Evolutionary conservation across 164 flowering plant genomes (phyloP).

Genomic region (Stephania yunnanensis): DNA sequence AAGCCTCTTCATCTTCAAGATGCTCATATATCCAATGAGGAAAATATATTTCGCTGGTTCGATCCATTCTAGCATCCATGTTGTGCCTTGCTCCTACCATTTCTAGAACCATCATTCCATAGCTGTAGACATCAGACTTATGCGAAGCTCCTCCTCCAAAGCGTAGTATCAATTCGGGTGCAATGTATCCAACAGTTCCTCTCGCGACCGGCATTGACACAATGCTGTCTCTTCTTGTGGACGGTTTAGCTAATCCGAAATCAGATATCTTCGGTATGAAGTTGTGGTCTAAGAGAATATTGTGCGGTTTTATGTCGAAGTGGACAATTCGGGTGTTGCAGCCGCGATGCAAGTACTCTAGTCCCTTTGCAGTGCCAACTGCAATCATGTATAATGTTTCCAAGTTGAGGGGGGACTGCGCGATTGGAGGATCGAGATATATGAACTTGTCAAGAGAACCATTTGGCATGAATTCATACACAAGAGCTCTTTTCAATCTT

Average conservation of each 20-base stretch:
- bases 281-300: conserved; percentile 1
- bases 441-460: conserved; percentile 11
- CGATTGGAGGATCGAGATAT: neutral
- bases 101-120: neutral
- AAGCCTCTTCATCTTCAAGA: too few relatives aligned
- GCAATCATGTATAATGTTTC: conserved; percentile 1
- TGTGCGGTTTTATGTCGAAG: neutral
- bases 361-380: conserved; percentile 1
- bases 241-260: neutral
- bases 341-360: conserved; percentile 7
- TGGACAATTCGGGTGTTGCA: neutral
- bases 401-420: neutral
- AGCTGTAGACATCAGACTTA: neutral
- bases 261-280: neutral
- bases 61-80: neutral
- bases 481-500: neutral
- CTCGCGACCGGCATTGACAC: neutral
- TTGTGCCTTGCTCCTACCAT: conserved; percentile 24
- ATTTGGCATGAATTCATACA: conserved; percentile 1
- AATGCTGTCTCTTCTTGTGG: neutral
- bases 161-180: neutral
- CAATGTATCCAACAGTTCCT: neutral
- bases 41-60: too few relatives aligned
- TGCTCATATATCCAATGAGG: too few relatives aligned
- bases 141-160: neutral